phyloP scores from a whole-genome alignment of 305 asterid species.

The Fraxinus dipetala region DNA sequence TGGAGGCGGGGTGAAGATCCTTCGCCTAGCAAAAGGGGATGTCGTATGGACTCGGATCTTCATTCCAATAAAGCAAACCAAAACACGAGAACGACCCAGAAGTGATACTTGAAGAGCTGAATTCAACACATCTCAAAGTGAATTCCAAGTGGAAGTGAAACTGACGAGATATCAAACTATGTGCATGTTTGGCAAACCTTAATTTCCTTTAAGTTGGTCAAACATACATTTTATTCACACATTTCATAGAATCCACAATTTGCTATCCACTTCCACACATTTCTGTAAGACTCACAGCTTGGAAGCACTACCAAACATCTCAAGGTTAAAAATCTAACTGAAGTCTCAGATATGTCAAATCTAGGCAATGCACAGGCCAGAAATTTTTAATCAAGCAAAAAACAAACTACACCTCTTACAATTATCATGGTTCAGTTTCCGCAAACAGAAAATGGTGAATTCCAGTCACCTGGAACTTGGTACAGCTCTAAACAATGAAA shows the following conservation, averaged over 20 bases:
- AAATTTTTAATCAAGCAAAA: neutral
- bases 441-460: neutral
- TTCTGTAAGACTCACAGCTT: neutral
- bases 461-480: neutral
- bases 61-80: neutral
- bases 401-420: neutral
- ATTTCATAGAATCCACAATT: neutral
- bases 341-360: neutral
- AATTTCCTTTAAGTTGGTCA: neutral
- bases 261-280: neutral
- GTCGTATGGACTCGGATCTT: neutral
- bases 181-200: neutral
- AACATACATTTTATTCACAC: neutral
- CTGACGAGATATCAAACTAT: neutral
- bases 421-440: neutral
- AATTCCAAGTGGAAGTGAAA: neutral
- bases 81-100: neutral
- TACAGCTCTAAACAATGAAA: neutral
- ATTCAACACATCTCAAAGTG: neutral
- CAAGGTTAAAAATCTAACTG: neutral
- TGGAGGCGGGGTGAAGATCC: neutral
- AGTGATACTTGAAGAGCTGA: neutral
- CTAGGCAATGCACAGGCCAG: neutral
- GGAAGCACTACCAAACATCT: neutral
- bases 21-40: neutral